These are phyloP conservation scores for Rhynchosporium graminicola DNA, from an alignment of 2,329 filamentous ascomycete species.

Conservation along the genomic window DNA sequence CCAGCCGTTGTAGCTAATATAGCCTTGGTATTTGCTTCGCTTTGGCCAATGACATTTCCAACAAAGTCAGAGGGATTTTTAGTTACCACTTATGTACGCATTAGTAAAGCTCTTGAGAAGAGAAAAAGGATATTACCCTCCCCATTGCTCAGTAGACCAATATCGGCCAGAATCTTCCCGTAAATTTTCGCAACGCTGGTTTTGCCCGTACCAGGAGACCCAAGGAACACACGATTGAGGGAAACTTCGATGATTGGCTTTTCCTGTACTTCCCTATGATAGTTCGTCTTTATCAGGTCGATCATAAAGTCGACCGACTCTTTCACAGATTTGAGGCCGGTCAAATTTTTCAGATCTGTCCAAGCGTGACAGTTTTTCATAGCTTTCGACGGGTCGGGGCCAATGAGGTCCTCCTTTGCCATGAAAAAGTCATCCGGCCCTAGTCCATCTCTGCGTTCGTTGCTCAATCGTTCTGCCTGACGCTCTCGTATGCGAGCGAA, in stretches of 20 bases:
- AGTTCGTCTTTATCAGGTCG: constrained; percentile 64
- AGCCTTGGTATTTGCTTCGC: constrained; percentile 68
- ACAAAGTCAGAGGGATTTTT: constrained; percentile 78
- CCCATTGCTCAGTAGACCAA: constrained; percentile 67
- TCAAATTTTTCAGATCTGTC: constrained; percentile 56
- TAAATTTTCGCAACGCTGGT: constrained; percentile 75
- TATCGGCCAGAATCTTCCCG: constrained; percentile 64
- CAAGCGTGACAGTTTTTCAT: constrained; percentile 57
- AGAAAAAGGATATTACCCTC: constrained; percentile 53
- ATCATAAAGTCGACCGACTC: constrained; percentile 57
- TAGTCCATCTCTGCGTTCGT: constrained; percentile 45
- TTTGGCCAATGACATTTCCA: constrained; percentile 61
- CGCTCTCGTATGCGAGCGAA: constrained; percentile 55
- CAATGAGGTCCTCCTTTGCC: constrained; percentile 69
- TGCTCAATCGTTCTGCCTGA: constrained; percentile 57
- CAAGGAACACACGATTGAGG: constrained; percentile 70
- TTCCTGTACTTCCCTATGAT: constrained; percentile 64
- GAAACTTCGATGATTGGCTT: constrained; percentile 59
- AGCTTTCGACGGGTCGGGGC: constrained; percentile 61
- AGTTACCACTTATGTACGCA: constrained; percentile 54
- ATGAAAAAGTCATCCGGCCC: constrained; percentile 59
- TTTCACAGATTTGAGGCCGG: constrained; percentile 64
- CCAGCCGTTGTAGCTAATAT: constrained; percentile 67
- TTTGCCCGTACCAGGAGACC: constrained; percentile 74
- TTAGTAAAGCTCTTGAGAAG: background rate